Evolutionary conservation across 2,329 filamentous ascomycete genomes (phyloP).

Genomic region (Trichoderma sp.): DNA sequence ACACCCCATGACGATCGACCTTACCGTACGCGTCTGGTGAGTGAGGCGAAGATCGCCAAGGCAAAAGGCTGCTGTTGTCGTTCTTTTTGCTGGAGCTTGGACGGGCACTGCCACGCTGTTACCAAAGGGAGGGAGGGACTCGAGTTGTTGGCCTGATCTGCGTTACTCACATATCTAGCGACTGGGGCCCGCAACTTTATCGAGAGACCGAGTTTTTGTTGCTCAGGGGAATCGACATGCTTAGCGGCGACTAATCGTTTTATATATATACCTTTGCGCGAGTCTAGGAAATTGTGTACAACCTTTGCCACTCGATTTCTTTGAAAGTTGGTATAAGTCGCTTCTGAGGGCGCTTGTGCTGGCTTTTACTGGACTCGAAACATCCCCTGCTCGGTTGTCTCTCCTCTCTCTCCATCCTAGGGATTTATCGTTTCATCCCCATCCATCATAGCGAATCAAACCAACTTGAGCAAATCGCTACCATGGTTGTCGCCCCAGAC

Average conservation of each 20-base stretch:
- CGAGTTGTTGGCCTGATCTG: neutral
- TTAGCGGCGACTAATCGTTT: neutral
- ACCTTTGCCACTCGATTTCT: neutral
- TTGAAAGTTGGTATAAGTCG: neutral
- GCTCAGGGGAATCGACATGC: neutral
- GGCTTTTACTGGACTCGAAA: neutral
- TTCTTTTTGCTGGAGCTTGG: neutral
- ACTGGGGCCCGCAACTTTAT: slow-evolving; percentile 8
- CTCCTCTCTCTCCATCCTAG: neutral
- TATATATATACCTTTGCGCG: neutral
- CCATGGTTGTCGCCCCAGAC: neutral
- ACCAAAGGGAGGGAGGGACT: neutral
- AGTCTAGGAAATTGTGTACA: neutral
- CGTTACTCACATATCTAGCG: slow-evolving; percentile 17
- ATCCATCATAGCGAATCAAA: neutral
- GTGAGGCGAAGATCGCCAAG: neutral
- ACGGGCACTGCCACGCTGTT: neutral
- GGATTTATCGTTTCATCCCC: neutral
- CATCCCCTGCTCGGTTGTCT: neutral
- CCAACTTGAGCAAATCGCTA: neutral
- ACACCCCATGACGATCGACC: neutral
- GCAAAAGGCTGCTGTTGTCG: neutral
- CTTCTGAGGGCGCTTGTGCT: neutral
- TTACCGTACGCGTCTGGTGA: neutral
- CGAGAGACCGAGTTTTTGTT: neutral